Base-by-base conservation (phyloP, 2,329 filamentous ascomycete species). In the Aspergillus tamarii region DNA sequence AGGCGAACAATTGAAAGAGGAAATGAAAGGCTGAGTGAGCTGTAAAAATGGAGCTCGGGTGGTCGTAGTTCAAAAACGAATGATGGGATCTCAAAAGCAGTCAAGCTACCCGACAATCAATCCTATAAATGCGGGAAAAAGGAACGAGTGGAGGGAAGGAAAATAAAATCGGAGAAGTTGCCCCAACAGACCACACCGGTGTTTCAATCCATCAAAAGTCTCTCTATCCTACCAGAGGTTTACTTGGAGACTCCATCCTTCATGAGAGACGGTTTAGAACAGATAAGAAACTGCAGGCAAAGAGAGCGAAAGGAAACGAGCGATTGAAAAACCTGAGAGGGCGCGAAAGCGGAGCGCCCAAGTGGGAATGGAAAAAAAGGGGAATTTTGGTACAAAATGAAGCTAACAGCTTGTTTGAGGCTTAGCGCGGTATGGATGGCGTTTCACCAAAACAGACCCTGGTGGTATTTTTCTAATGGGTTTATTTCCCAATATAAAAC, bases 191-290 rank as follows among this genome's bases (percentile, higher is more conserved):
- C 55, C 48, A 46, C 48, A 28, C 52, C 57, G 53, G 55, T 57
- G 59, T 23, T 60, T 64, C 65, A 67, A 64, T 66, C 63, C 62
- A 66, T 67, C 41, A 65, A 63, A 66, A 68, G 64, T 65, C 67
- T 68, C 71, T 69, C 66, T 65, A 72, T 67, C 73, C 71, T 73
- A 68, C 70, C 70, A 73, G 70, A 71, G 69, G 69, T 57, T 65
- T 64, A 69, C 68, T 67, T 61, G 62, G 63, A 69, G 65, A 64
- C 64, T 65, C 65, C 57, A 66, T 69, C 61, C 54, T 34, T 55
- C 67, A 64, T 52, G 63, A 67, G 57, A 63, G 39, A 63, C 56
- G 58, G 65, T 54, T 19, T 43, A 63, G 62, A 63, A 58, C 52
- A 46, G 45, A 60, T n/a, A 63, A 57, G 28, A 39, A 61, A 32